phyloP scores from a whole-genome alignment of 108 stramenopile genomes.

The Thalassiosira profunda region DNA sequence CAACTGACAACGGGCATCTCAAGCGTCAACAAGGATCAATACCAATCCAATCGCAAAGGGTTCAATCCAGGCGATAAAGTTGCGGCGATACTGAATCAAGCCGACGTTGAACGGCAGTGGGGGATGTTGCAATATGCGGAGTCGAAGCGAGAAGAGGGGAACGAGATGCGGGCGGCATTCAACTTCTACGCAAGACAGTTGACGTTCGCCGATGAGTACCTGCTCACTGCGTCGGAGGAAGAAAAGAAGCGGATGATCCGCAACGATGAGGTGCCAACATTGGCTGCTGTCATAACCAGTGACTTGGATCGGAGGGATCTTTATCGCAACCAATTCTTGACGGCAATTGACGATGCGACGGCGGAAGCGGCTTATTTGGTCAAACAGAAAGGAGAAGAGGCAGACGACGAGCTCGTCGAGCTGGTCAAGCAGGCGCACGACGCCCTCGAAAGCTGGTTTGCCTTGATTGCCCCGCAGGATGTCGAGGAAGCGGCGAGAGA shows the following conservation, averaged over 20 bases:
- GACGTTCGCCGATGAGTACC: constrained; percentile 22
- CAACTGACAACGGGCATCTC: constrained; percentile 31
- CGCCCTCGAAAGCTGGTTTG: constrained; percentile 37
- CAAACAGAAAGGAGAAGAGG: background rate
- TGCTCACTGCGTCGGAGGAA: constrained; percentile 22
- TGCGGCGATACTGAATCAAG: constrained; percentile 42
- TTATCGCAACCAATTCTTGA: constrained; percentile 12
- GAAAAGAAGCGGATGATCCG: constrained; percentile 34
- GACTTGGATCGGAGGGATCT: constrained; percentile 27
- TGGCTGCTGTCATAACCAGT: constrained; percentile 22
- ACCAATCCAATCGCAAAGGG: constrained; percentile 15
- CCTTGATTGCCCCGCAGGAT: constrained; percentile 21
- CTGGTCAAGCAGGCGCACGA: constrained; percentile 22
- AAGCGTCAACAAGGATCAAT: constrained; percentile 33
- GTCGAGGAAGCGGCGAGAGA: constrained; percentile 39
- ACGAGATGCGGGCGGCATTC: constrained; percentile 44
- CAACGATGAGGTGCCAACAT: constrained; percentile 20
- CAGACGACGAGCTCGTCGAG: constrained; percentile 19
- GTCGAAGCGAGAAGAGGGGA: constrained; percentile 19
- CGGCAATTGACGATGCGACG: constrained; percentile 11
- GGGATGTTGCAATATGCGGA: constrained; percentile 48
- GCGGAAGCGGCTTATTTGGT: constrained; percentile 37
- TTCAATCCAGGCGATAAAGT: constrained; percentile 8
- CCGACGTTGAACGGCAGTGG: constrained; percentile 51
- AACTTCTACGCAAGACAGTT: constrained; percentile 49